phyloP scores from a whole-genome alignment of 768 basidiomycete species.

The Pulveroboletus frians region DNA sequence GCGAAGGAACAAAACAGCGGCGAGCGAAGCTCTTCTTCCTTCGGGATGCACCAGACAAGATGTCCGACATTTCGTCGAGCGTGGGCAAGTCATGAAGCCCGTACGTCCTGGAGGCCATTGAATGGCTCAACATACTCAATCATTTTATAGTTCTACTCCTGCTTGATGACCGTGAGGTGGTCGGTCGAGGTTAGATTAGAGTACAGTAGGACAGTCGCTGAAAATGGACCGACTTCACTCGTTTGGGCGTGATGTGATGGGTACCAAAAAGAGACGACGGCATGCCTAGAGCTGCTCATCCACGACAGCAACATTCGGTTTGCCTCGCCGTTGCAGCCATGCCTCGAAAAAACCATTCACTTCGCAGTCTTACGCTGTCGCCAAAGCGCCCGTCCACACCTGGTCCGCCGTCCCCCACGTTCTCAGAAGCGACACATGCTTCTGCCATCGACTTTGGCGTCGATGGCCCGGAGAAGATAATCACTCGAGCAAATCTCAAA shows the following conservation, averaged over 20 bases:
- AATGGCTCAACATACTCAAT: conserved; percentile 1
- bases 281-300: conserved; percentile 11
- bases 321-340: conserved; percentile 25
- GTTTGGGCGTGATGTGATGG: not conserved
- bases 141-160: conserved; percentile 2
- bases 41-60: conserved; percentile 78
- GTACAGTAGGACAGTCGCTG: conserved; percentile 9
- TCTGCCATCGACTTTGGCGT: conserved; percentile 74
- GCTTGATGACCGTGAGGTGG: not conserved
- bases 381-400: conserved; percentile 44
- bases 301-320: conserved; percentile 9
- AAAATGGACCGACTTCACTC: not conserved
- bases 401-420: conserved; percentile 75
- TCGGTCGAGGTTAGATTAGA: not conserved
- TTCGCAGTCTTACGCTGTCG: conserved; percentile 50
- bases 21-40: conserved; percentile 81
- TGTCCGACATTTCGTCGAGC: conserved; percentile 64
- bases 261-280: conserved; percentile 15
- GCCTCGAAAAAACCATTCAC: conserved; percentile 52
- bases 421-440: conserved; percentile 73
- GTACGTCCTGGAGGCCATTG: conserved; percentile 8
- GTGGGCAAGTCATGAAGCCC: conserved; percentile 25
- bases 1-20: conserved; percentile 51
- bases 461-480: conserved; percentile 74
- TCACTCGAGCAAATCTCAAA: conserved; percentile 75